phyloP scores from a whole-genome alignment of 768 basidiomycete genomes.

The Lactifluus echinatus region DNA sequence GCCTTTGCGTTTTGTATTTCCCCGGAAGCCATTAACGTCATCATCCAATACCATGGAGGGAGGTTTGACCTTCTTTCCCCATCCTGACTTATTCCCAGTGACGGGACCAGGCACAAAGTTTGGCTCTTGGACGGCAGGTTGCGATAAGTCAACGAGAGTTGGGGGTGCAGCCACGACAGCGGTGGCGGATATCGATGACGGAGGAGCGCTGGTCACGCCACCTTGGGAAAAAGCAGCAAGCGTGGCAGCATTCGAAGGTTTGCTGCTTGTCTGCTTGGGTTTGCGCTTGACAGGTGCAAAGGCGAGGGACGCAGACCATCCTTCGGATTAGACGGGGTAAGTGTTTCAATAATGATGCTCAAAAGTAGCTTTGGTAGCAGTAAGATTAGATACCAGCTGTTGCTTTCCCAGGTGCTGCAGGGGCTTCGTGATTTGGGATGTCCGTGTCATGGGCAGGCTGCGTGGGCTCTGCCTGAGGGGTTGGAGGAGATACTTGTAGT shows the following conservation, averaged over 20 bases:
- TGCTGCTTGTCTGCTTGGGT: slow-evolving; percentile 41
- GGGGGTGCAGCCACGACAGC: slow-evolving; percentile 70
- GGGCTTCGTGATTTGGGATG: slow-evolving; percentile 22
- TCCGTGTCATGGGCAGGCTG: slow-evolving; percentile 21
- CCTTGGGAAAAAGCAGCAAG: slow-evolving; percentile 30
- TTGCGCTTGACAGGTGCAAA: slow-evolving; percentile 72
- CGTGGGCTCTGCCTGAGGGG: slow-evolving; percentile 26
- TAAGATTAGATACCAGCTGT: slow-evolving; percentile 48
- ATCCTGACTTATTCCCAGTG: slow-evolving; percentile 43
- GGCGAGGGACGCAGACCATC: slow-evolving; percentile 84
- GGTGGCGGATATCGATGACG: slow-evolving; percentile 37
- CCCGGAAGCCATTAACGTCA: slow-evolving; percentile 76
- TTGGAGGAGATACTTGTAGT: slow-evolving; percentile 23
- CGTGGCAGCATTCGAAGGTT: slow-evolving; percentile 57
- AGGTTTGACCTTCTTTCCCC: slow-evolving; percentile 86
- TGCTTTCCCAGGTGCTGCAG: slow-evolving; percentile 35
- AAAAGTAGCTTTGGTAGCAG: slow-evolving; percentile 30
- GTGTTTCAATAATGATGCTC: slow-evolving; percentile 14
- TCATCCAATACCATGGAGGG: slow-evolving; percentile 88
- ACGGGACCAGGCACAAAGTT: slow-evolving; percentile 26
- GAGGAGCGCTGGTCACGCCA: slow-evolving; percentile 16
- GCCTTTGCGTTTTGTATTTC: slow-evolving; percentile 46
- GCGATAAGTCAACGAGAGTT: slow-evolving; percentile 35
- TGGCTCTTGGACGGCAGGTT: slow-evolving; percentile 27
- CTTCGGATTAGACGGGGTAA: slow-evolving; percentile 35